Evolutionary conservation across 2,329 filamentous ascomycete species (phyloP), one percentile per base, ranked within the genome.

Genomic region (Aspergillus awamori): DNA sequence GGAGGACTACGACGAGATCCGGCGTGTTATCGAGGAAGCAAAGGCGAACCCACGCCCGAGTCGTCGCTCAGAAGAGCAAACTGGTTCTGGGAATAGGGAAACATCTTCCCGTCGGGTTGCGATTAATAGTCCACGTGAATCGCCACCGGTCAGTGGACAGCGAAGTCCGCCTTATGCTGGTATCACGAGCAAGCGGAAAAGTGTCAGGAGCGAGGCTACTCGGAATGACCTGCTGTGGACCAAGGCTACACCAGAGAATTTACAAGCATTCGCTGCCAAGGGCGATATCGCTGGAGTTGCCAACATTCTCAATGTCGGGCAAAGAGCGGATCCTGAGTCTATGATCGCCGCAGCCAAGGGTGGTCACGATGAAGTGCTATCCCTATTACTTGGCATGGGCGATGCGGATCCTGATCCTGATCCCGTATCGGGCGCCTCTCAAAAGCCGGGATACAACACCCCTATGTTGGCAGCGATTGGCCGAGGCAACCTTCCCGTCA

Each of bases 391-490:
- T 45, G 89, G 89, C 8, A 80, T 92, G 65, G 89, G 89, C 2
- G 81, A 84, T 53, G 84, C 86, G 17, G 83, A 89, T 69, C 83
- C 86, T 7, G 91, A 95, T 68, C 92, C 92, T 33, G 81, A 84
- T 6, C 86, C 91, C 11, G 77, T 93, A 51, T 70, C 81, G 8
- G 76, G 74, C 15, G 66, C 67, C 52, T 80, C 80, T 61, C 83
- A 84, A 30, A 81, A 86, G 61, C 78, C 84, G 45, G 93, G 95
- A 60, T 89, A 91, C 70, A 90, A 93, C 55, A 98, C 94, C 1
- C 95, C 95, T 1, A 96, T 99, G 82, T 85, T 97, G 39, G 93
- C 93, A 61, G 93, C 95, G 1, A 97, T 99, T 66, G 94, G 95
- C 15, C 90, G 94, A 67, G 87, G 86, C 4, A 95, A 97, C 69